Base-by-base conservation (phyloP, 2,329 filamentous ascomycete genomes). In the Cladosporium oxysporum region DNA sequence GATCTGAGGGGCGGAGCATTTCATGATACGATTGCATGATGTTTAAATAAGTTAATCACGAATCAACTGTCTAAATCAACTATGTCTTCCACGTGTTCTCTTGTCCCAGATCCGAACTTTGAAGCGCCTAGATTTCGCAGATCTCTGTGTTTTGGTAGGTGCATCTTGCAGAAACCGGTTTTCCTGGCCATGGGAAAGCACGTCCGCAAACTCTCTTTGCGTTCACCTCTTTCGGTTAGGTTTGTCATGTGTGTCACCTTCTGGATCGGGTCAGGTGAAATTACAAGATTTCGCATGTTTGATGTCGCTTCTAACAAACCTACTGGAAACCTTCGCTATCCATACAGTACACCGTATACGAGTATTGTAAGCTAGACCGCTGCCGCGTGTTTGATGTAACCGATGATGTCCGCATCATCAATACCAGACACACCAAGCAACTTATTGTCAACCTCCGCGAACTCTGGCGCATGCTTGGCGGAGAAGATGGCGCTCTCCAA, bases 371-470 rank as follows among this genome's bases (percentile, higher is more conserved):
- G 41, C 41, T 47, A 47, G n/a, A 12, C n/a, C n/a, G 7, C 37
- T 3, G n/a, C n/a, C n/a, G 41, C 41, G 7, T 47, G 41, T 47
- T 11, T 11, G 12, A 47, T 47, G 41, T 47, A 47, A 47, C 41
- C 41, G n/a, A 47, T 47, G n/a, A 47, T 23, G n/a, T 47, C n/a
- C 41, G n/a, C 41, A 10, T 21, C 41, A 21, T 47, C 41, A 12
- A 76, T 57, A 59, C 70, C 70, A 66, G 76, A 73, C 33, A 78
- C 64, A 3, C 78, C 77, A 21, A 79, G 69, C 67, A 79, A 63
- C 37, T 76, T 71, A 62, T 79, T 80, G 64, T 79, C 77, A 64
- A 76, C 71, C 16, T 65, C 63, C 21, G 70, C 73, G 67, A 77
- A 76, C 57, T 77, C 71, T 62, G 73, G 73, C 3, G 75, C 74